Evolutionary conservation across 495 filamentous ascomycete genomes (phyloP).

Genomic region (Penicillium lividum): DNA sequence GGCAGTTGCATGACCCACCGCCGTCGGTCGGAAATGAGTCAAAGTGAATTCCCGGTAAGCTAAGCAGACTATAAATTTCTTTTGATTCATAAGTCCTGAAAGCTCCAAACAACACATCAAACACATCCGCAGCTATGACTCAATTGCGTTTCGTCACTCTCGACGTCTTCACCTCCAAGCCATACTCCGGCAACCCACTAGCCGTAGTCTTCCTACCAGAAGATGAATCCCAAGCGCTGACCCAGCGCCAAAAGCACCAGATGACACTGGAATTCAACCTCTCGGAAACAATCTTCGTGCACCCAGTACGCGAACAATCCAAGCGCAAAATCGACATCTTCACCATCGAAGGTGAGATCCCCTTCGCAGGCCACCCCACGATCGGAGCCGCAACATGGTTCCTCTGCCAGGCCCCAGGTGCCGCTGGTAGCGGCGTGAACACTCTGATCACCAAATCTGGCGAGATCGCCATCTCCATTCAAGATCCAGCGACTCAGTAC

Average conservation of each 20-base stretch:
- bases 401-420: slow-evolving; percentile 35
- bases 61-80: slow-evolving; percentile 5
- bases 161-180: slow-evolving; percentile 46
- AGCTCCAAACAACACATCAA: not conserved
- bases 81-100: too few relatives aligned
- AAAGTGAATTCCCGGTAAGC: not conserved
- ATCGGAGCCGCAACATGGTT: slow-evolving; percentile 66
- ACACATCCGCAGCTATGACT: slow-evolving; percentile 21
- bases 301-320: slow-evolving; percentile 31
- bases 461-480: slow-evolving; percentile 48
- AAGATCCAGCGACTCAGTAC: slow-evolving; percentile 12
- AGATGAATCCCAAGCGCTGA: slow-evolving; percentile 22
- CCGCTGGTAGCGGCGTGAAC: slow-evolving; percentile 29
- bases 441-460: slow-evolving; percentile 65
- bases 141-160: slow-evolving; percentile 39
- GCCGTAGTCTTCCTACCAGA: slow-evolving; percentile 45
- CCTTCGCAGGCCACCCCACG: slow-evolving; percentile 79
- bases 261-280: slow-evolving; percentile 82
- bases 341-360: slow-evolving; percentile 59
- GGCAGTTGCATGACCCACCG: slow-evolving; percentile 9
- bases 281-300: slow-evolving; percentile 80
- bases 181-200: slow-evolving; percentile 42
- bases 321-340: slow-evolving; percentile 69
- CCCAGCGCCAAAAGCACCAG: slow-evolving; percentile 43
- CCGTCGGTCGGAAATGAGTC: not conserved